phyloP scores from a whole-genome alignment of 1,139 yeast species.

The Lodderomyces elongisporus region DNA sequence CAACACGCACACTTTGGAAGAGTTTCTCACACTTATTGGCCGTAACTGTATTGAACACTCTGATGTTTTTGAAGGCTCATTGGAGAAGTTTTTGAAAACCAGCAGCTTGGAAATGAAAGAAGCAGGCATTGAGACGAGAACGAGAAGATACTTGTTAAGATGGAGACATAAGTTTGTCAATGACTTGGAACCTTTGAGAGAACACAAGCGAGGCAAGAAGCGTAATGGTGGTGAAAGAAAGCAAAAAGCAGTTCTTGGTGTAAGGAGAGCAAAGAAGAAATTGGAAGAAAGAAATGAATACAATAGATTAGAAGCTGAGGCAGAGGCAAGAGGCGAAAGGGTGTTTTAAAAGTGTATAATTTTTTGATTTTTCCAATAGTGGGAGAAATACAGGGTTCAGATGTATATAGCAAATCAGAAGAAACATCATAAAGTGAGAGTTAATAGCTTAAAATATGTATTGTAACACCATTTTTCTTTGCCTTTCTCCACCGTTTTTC shows the following conservation, averaged over 20 bases:
- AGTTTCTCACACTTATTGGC: slow-evolving; percentile 73
- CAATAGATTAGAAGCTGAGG: slow-evolving; percentile 23
- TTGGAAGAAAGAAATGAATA: slow-evolving; percentile 33
- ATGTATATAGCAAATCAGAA: not conserved
- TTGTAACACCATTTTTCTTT: no score
- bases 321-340: slow-evolving; percentile 29
- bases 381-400: no score
- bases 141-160: slow-evolving; percentile 60
- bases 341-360: slow-evolving; percentile 20
- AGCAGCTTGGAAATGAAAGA: slow-evolving; percentile 58
- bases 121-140: slow-evolving; percentile 72
- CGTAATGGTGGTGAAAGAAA: slow-evolving; percentile 89
- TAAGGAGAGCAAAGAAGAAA: slow-evolving; percentile 59
- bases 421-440: no score
- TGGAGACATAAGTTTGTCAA: slow-evolving; percentile 48
- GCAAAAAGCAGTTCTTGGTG: slow-evolving; percentile 64
- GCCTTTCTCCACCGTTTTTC: not conserved
- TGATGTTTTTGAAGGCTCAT: slow-evolving; percentile 66
- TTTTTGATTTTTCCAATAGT: no score
- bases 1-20: slow-evolving; percentile 66
- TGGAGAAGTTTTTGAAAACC: slow-evolving; percentile 62
- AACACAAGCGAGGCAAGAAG: slow-evolving; percentile 64
- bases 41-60: slow-evolving; percentile 63
- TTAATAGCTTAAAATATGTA: no score
- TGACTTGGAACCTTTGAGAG: slow-evolving; percentile 54